phyloP scores from a whole-genome alignment of 192 early-diverging fungal genomes.

The Geranomyces variabilis region DNA sequence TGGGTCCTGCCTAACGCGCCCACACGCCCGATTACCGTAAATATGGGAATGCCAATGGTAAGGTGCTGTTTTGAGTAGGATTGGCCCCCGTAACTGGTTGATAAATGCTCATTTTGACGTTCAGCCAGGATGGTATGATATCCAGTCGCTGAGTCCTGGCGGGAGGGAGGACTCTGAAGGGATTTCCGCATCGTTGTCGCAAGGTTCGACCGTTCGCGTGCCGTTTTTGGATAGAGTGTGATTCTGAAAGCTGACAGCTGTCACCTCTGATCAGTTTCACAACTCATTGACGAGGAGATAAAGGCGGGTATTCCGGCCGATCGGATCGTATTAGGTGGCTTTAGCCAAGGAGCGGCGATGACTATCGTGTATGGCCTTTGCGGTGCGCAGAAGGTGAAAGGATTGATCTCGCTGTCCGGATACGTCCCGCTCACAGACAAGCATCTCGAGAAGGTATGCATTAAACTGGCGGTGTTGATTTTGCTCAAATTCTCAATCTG shows the following conservation, averaged over 20 bases:
- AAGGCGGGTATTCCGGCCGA: slow-evolving; percentile 74
- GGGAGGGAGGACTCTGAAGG: slow-evolving; percentile 72
- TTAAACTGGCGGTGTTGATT: background rate
- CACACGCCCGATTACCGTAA: slow-evolving; percentile 62
- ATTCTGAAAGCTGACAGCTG: too few species aligned
- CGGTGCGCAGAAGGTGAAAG: slow-evolving; percentile 69
- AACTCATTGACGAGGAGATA: slow-evolving; percentile 73
- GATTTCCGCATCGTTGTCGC: slow-evolving; percentile 62
- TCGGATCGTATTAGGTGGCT: slow-evolving; percentile 91
- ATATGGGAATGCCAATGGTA: slow-evolving; percentile 73
- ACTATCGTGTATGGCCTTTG: slow-evolving; percentile 72
- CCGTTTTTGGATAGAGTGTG: background rate
- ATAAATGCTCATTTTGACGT: too few species aligned
- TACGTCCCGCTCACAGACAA: slow-evolving; percentile 71
- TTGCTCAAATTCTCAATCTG: too few species aligned
- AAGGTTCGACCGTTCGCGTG: too few species aligned
- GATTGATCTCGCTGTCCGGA: slow-evolving; percentile 74
- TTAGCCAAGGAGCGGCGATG: slow-evolving; percentile 87
- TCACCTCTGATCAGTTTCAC: slow-evolving; percentile 43
- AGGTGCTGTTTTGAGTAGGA: too few species aligned
- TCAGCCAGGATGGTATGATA: slow-evolving; percentile 88
- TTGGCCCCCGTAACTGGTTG: too few species aligned
- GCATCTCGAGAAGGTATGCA: slow-evolving; percentile 40
- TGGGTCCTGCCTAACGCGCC: slow-evolving; percentile 87
- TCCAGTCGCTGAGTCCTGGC: slow-evolving; percentile 50